Percentiles rank a stretch among this genome's conserved stretches.
These are phyloP conservation scores for Lentinula aciculospora DNA, from an alignment of 768 basidiomycete species.

Conservation along the genomic window DNA sequence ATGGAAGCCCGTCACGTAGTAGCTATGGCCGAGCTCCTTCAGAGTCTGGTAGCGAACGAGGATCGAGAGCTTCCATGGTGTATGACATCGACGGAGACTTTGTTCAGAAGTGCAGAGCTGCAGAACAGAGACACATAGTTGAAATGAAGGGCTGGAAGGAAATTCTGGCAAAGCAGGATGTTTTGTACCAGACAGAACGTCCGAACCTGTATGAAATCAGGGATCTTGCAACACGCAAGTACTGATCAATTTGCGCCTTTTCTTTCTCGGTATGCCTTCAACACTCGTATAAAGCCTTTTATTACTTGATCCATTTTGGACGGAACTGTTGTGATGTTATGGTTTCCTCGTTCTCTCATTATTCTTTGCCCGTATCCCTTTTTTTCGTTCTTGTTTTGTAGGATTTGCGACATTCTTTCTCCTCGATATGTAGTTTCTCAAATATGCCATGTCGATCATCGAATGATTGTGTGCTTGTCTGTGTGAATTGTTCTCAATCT, in stretches of 20 bases:
- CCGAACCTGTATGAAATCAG: conserved; percentile 76
- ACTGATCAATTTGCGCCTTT: conserved; percentile 34
- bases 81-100: conserved; percentile 76
- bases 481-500: not conserved
- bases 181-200: conserved; percentile 46
- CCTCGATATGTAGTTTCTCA: conserved; percentile 27
- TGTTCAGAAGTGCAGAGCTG: conserved; percentile 61
- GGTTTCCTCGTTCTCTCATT: conserved; percentile 10
- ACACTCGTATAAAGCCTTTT: conserved; percentile 16
- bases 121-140: conserved; percentile 74
- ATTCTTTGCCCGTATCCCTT: conserved; percentile 9
- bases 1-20: conserved; percentile 52
- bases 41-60: conserved; percentile 74
- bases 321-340: conserved; percentile 19
- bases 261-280: conserved; percentile 11
- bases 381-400: not conserved
- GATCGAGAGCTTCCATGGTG: conserved; percentile 74
- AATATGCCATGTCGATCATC: conserved; percentile 10
- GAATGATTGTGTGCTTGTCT: not conserved
- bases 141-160: conserved; percentile 84
- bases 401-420: conserved; percentile 1
- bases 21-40: conserved; percentile 61
- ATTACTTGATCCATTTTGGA: conserved; percentile 15
- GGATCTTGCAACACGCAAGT: conserved; percentile 79
- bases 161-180: conserved; percentile 27